A percentile compares a stretch with the other conserved stretches of the same genome.
Evolutionary conservation across 2,329 filamentous ascomycete species (phyloP).

Genomic region (Sodiomyces alkalinus): DNA sequence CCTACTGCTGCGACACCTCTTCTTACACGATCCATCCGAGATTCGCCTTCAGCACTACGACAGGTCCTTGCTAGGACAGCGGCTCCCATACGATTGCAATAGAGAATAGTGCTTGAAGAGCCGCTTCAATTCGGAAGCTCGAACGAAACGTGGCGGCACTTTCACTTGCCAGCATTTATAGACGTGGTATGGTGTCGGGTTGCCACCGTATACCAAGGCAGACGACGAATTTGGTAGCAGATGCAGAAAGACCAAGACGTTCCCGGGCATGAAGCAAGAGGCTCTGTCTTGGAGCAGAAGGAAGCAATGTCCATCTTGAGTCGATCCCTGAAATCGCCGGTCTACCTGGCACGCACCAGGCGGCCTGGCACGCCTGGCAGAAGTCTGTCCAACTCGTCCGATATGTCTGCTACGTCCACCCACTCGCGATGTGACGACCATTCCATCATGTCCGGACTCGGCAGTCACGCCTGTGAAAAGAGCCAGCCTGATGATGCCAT

Average conservation of each 20-base stretch:
- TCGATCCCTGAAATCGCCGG: constrained; percentile 32
- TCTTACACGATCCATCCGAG: too few relatives aligned
- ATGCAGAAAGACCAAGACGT: neutral
- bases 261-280: constrained; percentile 2
- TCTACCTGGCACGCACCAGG: constrained; percentile 25
- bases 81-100: too few relatives aligned
- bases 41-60: too few relatives aligned
- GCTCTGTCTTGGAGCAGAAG: constrained; percentile 1
- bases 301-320: constrained; percentile 30
- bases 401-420: constrained; percentile 22
- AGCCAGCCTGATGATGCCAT: constrained; percentile 1
- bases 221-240: neutral
- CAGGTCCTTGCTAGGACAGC: too few relatives aligned
- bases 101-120: too few relatives aligned
- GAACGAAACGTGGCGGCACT: too few relatives aligned
- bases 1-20: too few relatives aligned
- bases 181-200: too few relatives aligned
- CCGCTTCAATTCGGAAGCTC: too few relatives aligned
- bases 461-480: constrained; percentile 7
- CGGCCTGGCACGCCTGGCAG: constrained; percentile 28
- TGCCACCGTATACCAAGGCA: neutral
- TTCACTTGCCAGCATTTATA: too few relatives aligned
- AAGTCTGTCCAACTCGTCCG: constrained; percentile 30
- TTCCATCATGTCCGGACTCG: constrained; percentile 18
- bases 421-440: constrained; percentile 11